These are phyloP conservation scores for Cystobasidium onofrii DNA, from an alignment of 768 basidiomycete genomes.

Conservation along the genomic window DNA sequence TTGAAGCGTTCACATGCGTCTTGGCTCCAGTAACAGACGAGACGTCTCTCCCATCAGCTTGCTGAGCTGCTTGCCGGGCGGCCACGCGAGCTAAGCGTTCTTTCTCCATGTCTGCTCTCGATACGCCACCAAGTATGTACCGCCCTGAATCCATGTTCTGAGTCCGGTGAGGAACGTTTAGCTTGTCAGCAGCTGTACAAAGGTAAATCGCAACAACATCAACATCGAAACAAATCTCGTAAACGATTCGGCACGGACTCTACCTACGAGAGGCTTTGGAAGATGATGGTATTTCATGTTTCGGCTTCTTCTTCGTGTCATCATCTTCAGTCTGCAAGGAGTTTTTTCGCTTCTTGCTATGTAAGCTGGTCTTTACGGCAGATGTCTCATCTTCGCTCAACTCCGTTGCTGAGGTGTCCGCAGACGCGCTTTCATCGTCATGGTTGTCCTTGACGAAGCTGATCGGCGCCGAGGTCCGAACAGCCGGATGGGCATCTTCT, in stretches of 20 bases:
- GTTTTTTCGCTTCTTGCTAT: neutral
- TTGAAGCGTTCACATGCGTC: neutral
- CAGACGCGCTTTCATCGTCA: neutral
- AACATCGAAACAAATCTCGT: no score
- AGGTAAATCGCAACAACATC: neutral
- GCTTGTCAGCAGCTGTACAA: neutral
- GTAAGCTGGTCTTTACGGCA: no score
- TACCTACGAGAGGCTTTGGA: neutral
- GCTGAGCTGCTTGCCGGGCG: slow-evolving; percentile 9
- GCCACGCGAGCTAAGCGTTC: slow-evolving; percentile 18
- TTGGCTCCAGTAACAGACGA: neutral
- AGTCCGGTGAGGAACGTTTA: neutral
- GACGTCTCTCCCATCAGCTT: neutral
- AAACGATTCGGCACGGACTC: neutral
- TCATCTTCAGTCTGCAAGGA: neutral
- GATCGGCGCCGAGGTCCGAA: neutral
- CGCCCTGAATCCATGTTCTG: neutral
- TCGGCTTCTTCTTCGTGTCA: neutral
- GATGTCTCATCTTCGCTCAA: neutral
- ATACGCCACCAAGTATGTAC: neutral
- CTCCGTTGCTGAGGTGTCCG: slow-evolving; percentile 12
- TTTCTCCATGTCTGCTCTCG: slow-evolving; percentile 13
- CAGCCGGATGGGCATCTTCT: neutral
- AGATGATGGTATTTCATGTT: neutral
- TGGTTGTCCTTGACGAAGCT: neutral